Conservation (phyloP, 176 grass and related monocot species). For the Alopecurus myosuroides region DNA sequence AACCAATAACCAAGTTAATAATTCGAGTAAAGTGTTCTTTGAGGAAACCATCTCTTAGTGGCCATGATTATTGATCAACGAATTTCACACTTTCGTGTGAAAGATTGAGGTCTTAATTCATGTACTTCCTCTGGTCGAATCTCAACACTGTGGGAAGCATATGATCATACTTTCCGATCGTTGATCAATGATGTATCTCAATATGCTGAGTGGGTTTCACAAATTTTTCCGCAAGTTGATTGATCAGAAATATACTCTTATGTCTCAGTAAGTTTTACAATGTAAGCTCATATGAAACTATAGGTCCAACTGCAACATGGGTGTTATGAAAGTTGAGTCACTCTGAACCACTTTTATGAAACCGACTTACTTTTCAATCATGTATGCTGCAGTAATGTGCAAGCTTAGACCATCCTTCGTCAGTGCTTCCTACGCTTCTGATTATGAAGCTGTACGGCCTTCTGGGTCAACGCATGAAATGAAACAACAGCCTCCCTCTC, state of each 20-base stretch:
- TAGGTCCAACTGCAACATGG: not conserved
- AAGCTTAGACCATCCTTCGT: too few species aligned
- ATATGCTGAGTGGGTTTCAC: not conserved
- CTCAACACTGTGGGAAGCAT: not conserved
- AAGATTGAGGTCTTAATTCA: not conserved
- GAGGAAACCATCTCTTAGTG: not conserved
- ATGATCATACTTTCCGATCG: not conserved
- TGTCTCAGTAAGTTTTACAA: not conserved
- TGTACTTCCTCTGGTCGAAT: not conserved
- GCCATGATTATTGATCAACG: not conserved
- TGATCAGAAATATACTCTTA: not conserved
- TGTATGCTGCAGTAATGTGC: not conserved
- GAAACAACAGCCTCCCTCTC: too few species aligned
- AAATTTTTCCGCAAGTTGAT: not conserved
- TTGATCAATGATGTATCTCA: not conserved
- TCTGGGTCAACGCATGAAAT: too few species aligned
- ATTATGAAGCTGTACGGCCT: too few species aligned
- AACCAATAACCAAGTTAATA: not conserved
- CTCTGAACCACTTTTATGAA: not conserved
- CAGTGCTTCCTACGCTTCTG: too few species aligned
- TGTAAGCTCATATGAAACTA: not conserved
- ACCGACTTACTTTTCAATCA: not conserved
- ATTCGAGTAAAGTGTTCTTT: not conserved
- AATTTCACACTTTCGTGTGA: not conserved
- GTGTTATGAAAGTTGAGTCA: not conserved